Evolutionary conservation across 2,329 filamentous ascomycete genomes (phyloP).

Genomic region (Escovopsis weberi): DNA sequence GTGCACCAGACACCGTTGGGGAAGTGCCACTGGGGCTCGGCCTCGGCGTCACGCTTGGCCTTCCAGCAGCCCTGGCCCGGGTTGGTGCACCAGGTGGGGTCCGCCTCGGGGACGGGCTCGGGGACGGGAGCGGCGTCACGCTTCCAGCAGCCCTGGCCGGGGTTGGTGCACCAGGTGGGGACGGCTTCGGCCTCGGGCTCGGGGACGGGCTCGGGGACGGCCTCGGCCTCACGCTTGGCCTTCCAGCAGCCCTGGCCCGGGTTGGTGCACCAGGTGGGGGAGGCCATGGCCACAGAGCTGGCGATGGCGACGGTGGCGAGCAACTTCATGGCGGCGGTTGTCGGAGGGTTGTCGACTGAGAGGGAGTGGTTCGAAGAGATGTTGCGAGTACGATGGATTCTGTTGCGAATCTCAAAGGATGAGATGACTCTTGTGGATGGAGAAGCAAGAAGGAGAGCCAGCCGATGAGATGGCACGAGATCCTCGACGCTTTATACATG

Average conservation of each 20-base stretch:
- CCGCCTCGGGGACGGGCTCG: slow-evolving; percentile 2
- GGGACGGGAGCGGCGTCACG: slow-evolving; percentile 23
- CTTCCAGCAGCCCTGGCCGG: slow-evolving; percentile 22
- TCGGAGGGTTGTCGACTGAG: background rate
- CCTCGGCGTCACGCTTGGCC: slow-evolving; percentile 14
- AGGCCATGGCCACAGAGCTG: slow-evolving; percentile 8
- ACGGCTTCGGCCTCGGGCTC: slow-evolving; percentile 10
- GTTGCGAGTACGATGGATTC: background rate
- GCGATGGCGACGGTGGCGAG: slow-evolving; percentile 12
- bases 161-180: slow-evolving; percentile 8
- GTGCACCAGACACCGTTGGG: slow-evolving; percentile 1
- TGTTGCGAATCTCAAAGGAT: background rate
- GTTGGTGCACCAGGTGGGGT: background rate
- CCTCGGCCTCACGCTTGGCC: slow-evolving; percentile 23
- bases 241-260: slow-evolving; percentile 21
- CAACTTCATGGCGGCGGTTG: slow-evolving; percentile 13
- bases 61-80: slow-evolving; percentile 21
- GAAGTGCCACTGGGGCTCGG: background rate
- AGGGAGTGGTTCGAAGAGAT: background rate
- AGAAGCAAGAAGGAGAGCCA: too few species aligned
- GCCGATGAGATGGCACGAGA: too few species aligned
- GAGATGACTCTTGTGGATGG: too few species aligned
- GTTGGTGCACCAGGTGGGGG: slow-evolving; percentile 8
- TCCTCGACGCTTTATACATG: too few species aligned
- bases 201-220: slow-evolving; percentile 13